Evolutionary conservation across 768 basidiomycete species (phyloP).

Genomic region (Trametes gibbosa): DNA sequence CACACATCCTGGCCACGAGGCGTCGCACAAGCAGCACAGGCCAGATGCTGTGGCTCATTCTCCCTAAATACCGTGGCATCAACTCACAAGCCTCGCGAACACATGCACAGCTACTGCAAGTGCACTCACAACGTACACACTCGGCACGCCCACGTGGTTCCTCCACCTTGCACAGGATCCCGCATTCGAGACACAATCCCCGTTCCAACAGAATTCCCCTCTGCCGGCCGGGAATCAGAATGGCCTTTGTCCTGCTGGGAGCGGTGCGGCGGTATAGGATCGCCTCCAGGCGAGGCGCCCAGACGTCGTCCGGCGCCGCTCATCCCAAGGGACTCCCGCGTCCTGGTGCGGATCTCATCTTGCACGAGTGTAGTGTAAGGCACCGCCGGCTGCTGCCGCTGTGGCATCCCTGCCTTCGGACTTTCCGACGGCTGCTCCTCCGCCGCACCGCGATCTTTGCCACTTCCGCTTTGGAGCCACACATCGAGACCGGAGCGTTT

Average conservation of each 20-base stretch:
- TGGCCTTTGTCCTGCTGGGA: background rate
- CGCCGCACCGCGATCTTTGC: background rate
- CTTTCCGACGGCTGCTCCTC: too few species aligned
- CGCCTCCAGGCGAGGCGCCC: conserved; percentile 2
- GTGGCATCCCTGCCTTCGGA: background rate
- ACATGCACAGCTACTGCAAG: background rate
- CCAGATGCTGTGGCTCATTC: conserved; percentile 52
- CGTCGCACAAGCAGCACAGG: conserved; percentile 61
- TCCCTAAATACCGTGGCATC: conserved; percentile 35
- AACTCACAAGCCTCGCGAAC: background rate
- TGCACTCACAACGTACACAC: conserved; percentile 63
- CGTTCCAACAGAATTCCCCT: too few species aligned
- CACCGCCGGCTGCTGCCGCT: background rate
- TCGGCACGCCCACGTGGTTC: conserved; percentile 47
- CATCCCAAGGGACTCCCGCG: conserved; percentile 45
- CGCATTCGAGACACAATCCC: too few species aligned
- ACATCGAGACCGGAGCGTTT: background rate
- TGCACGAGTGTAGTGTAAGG: conserved; percentile 23
- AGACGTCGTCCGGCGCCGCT: conserved; percentile 23
- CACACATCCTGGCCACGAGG: conserved; percentile 41
- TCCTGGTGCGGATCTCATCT: conserved; percentile 43
- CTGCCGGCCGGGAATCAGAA: too few species aligned
- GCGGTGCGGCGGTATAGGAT: background rate
- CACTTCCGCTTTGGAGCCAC: too few species aligned
- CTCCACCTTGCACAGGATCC: background rate